Evolutionary conservation across 1,284 basidiomycete genomes (phyloP), one percentile per base, ranked within the genome.

Genomic region (Vanrija sp.): DNA sequence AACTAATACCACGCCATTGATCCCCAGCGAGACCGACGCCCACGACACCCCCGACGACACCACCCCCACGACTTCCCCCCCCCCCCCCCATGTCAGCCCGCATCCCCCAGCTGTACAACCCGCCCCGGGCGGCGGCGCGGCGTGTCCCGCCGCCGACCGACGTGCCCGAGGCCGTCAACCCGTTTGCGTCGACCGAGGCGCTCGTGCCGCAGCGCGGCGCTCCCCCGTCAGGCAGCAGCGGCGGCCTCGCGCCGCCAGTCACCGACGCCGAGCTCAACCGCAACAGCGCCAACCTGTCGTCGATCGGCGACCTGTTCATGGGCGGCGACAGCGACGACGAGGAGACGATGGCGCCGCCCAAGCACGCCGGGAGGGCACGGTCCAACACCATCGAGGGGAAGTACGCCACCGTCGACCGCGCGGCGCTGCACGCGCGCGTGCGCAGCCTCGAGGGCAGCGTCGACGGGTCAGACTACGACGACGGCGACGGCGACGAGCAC

Each of bases 291-390:
- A 57, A 60, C 50, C 43, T 57, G 3, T 49, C 50, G 4, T 45
- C 45, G 10, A 61, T 61, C 38, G 59, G 59, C 36, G 55, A 53
- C 20, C 53, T 61, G 3, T 46, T 60, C 14, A 37, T 60, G n/a
- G 25, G 35, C 49, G 19, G 16, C 2, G 45, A 37, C 20, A 6
- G 6, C 16, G 44, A 24, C 41, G 45, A 52, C 43, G 43, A 51
- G 15, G 37, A 47, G 31, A 27, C 41, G 15, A 35, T 41, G 18
- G 16, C 31, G 31, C 25, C 19, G 42, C 6, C 35, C 19, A 45
- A 35, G 27, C 19, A 18, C 20, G 19, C 35, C 18, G 22, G 42
- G 9, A 12, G 37, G 24, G 41, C 36, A 23, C 45, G 53, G 18
- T 15, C 36, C 24, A 20, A 8, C n/a, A 51, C 54, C 7, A 49